Base-by-base conservation (phyloP, 352 stramenopile species). In the Phytophthora agathidicida region DNA sequence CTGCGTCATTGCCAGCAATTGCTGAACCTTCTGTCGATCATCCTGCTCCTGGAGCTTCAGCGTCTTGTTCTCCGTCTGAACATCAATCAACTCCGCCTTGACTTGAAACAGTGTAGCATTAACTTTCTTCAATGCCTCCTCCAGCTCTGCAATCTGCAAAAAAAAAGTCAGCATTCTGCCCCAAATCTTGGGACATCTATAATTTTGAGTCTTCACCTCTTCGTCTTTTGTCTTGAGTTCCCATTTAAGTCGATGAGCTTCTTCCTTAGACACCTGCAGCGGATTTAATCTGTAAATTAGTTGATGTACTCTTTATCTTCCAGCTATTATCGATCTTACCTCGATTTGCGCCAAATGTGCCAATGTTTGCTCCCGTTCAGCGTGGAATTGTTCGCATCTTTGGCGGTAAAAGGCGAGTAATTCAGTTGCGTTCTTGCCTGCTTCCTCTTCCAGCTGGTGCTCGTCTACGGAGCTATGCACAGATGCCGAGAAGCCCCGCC, bases 1-100 rank as follows among this genome's bases (percentile, higher is more conserved):
- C 53, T 96, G 80, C 22, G 88, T 95, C 17, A 96, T 72, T 35
- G 73, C 68, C 31, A 96, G 67, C 32, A 96, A 59, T 19, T 93
- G 81, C 58, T 93, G 84, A 54, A 96, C 93, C 41, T 93, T 91
- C 28, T 77, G 67, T 13, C 86, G 63, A 48, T 96, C 86, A 30
- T 88, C 73, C 7, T 77, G 55, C 44, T 95, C 83, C 32, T 93
- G 87, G 30, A 91, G 72, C 16, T 83, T 88, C 19, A 94, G 65
- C 33, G 60, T 55, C 33, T 89, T 78, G 56, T 86, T 91, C 46
- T 93, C 67, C 0, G 76, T 65, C 30, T 87, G 68, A 3, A 92
- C 51, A 43, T 86, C 74, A 26, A 94, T 76, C 10, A 85, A 64
- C 46, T 91, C 64, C 16, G 83, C 65, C 33, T 88, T 86, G 17